Evolutionary conservation across 2,329 filamentous ascomycete species (phyloP), one percentile per base, ranked within the genome.

Genomic region (Botryosphaeria dothidea): DNA sequence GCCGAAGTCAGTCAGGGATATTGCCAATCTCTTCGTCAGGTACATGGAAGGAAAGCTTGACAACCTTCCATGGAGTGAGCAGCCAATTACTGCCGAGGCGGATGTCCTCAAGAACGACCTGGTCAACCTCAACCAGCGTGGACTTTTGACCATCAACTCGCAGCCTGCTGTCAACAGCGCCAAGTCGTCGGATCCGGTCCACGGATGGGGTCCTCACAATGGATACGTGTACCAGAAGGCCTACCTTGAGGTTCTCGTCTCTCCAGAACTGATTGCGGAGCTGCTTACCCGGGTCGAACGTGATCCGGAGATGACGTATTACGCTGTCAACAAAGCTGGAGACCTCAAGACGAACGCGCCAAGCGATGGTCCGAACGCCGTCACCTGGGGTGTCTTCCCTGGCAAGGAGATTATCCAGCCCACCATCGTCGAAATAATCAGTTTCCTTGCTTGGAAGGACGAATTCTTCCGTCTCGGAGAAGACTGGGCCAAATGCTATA

Each of bases 351-450:
- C 92, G 29, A 98, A 99, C 73, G 89, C 92, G 1, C 88, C 89
- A 8, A 87, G 88, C 23, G 92, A 96, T 70, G 92, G 92, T 5
- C 95, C 95, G 41, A 99, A 99, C 72, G 95, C 95, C n/a, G 92
- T 99, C 57, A 99, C 95, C 1, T 99, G 95, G 95, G 95, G 95
- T 79, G 96, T 99, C 36, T 99, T 98, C 82, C 94, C 95, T 0
- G 95, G 95, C 66, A 96, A 98, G 78, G 95, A 99, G 79, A 97
- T 99, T 74, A 93, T 99, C n/a, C 95, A 99, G 78, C 95, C 95
- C 15, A 99, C 95, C n/a, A 97, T 99, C 72, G 95, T 99, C 61
- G 95, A 99, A 81, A 96, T 92, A 19, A 90, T 99, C 76, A 96
- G 92, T 77, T 99, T 99, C 85, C 83, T 99, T 62, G 95, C 95